Evolutionary conservation across 768 basidiomycete species (phyloP).

Genomic region (Paxillus involutus): DNA sequence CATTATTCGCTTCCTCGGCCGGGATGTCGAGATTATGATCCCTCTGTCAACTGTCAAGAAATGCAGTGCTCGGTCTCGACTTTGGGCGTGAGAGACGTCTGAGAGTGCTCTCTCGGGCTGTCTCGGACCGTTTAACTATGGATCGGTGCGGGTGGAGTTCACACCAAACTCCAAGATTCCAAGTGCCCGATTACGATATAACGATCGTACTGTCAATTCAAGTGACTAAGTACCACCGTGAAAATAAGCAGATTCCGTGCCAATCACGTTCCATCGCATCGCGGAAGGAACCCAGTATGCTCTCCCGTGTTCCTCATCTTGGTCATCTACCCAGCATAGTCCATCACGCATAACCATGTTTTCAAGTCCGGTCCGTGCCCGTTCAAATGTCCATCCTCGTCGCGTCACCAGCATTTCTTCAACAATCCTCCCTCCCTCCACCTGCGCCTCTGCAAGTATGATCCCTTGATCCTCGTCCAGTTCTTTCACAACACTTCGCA

Average conservation of each 20-base stretch:
- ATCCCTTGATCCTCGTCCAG: slow-evolving; percentile 87
- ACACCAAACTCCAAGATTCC: too few species aligned
- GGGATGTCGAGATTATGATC: not conserved
- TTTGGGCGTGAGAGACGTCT: too few species aligned
- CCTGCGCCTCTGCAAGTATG: slow-evolving; percentile 73
- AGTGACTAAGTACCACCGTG: too few species aligned
- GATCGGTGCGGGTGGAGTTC: too few species aligned
- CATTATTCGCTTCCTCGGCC: not conserved
- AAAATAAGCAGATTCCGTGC: slow-evolving; percentile 28
- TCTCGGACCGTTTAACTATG: too few species aligned
- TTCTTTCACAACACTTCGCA: slow-evolving; percentile 87
- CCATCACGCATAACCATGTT: slow-evolving; percentile 92
- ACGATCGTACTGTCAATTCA: too few species aligned
- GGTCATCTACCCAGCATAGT: slow-evolving; percentile 93
- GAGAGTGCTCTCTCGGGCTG: too few species aligned
- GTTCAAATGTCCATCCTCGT: slow-evolving; percentile 76
- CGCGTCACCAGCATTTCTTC: slow-evolving; percentile 57
- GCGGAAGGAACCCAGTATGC: slow-evolving; percentile 90
- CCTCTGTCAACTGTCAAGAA: too few species aligned
- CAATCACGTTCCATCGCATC: slow-evolving; percentile 70
- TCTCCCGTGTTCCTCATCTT: slow-evolving; percentile 62
- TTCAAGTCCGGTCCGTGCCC: slow-evolving; percentile 76
- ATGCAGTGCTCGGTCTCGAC: too few species aligned
- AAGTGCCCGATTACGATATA: too few species aligned
- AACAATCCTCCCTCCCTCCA: slow-evolving; percentile 67